phyloP scores from a whole-genome alignment of 1,284 basidiomycete genomes.

The Naganishia cerealis region DNA sequence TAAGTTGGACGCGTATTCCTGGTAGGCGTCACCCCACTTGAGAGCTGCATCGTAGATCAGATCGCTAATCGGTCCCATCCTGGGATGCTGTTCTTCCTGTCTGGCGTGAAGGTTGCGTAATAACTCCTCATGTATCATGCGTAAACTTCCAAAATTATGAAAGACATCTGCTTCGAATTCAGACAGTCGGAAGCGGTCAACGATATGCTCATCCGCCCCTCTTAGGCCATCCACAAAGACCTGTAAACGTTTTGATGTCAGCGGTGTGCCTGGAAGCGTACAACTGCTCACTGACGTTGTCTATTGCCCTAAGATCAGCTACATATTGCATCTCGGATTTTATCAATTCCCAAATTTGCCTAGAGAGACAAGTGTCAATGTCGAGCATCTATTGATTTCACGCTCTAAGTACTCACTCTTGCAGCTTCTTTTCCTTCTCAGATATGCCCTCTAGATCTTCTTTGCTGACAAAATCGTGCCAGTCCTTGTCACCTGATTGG shows the following conservation, averaged over 20 bases:
- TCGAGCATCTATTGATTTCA: neutral
- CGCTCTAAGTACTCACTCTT: slow-evolving; percentile 65
- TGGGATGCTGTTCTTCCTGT: slow-evolving; percentile 85
- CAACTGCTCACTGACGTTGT: slow-evolving; percentile 60
- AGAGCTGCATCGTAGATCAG: slow-evolving; percentile 83
- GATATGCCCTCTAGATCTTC: slow-evolving; percentile 66
- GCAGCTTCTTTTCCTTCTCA: slow-evolving; percentile 77
- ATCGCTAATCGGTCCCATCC: slow-evolving; percentile 78
- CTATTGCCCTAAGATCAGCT: slow-evolving; percentile 84
- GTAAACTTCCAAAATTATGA: slow-evolving; percentile 69
- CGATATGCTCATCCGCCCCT: slow-evolving; percentile 71
- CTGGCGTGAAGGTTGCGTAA: slow-evolving; percentile 79
- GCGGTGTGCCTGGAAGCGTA: slow-evolving; percentile 2
- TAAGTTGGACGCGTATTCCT: slow-evolving; percentile 89
- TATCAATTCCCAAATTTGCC: slow-evolving; percentile 91
- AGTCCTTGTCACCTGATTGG: slow-evolving; percentile 58
- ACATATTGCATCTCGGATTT: slow-evolving; percentile 95
- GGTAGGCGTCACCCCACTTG: slow-evolving; percentile 89
- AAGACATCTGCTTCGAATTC: slow-evolving; percentile 87
- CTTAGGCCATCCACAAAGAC: slow-evolving; percentile 68
- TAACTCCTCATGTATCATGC: slow-evolving; percentile 74
- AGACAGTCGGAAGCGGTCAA: slow-evolving; percentile 69
- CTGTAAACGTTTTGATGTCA: slow-evolving; percentile 35
- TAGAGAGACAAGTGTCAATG: slow-evolving; percentile 44
- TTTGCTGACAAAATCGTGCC: slow-evolving; percentile 78